Evolutionary conservation across 176 grass and related monocot genomes (phyloP), one percentile per base, ranked within the genome.

Genomic region (Zoysia japonica): DNA sequence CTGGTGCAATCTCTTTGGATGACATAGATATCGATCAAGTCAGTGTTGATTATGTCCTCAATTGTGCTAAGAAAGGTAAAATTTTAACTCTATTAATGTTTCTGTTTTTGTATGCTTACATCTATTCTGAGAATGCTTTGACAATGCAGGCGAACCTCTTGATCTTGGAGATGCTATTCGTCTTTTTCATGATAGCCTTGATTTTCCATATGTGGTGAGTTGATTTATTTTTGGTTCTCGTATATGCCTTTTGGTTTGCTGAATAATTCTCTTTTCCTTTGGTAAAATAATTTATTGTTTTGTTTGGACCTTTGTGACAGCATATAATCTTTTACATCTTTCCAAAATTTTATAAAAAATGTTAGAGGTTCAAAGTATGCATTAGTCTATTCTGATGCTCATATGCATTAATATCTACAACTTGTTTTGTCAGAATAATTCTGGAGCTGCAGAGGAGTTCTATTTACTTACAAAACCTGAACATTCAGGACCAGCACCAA

Each of bases 21-120:
- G 92, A 98, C 64, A 86, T 98, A 54, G 92, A 98, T 78, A 89
- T 98, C 68, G 92, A 94, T 83, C 95, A 98, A 90, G 78, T 98
- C 84, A 94, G 95, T 74, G 88, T 98, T 70, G 95, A 98, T 87
- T 98, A 93, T 61, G 90, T 94, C 45, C 92, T 98, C 49, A 94
- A 87, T 55, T 98, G 95, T 82, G 84, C 88, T 72, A 98, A 94
- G 78, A 90, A 98, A 94, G 95, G 95, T 98, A 77, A 56, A 61
- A 42, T 20, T 57, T 19, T 79, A 60, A 7, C 9, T 50, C 77
- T 57, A 50, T 19, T 41, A 5, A 74, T 13, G 41, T 28, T 78
- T 38, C 67, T 57, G 19, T 75, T 40, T 64, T 76, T 65, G 63
- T 41, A 4, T 92, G 61, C 20, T 72, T 1, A 38, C 61, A 35